Base-by-base conservation (phyloP, 2,329 filamentous ascomycete species). In the Capronia americana region DNA sequence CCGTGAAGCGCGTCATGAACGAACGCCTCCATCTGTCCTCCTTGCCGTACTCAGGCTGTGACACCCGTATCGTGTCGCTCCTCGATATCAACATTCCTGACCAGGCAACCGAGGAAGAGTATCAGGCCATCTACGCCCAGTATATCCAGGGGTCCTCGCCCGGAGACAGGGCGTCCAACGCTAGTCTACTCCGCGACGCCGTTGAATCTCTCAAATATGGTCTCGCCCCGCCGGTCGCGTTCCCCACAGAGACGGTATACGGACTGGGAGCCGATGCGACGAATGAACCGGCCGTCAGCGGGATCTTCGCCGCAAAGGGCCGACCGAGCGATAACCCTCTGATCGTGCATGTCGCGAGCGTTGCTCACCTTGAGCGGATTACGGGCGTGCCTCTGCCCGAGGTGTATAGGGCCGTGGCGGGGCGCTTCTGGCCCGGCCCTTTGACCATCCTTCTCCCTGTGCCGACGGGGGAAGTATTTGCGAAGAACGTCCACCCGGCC, bases 161-260 rank as follows among this genome's bases (percentile, higher is more conserved):
- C 11, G 46, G 10, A 54, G n/a, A 57, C 46, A 24, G 51, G 50
- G 53, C 20, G 38, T 28, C 23, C 12, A 71, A 67, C 32, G 65
- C 66, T 7, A n/a, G 51, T 14, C 61, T 69, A 2, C 65, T 73
- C 17, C 67, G 63, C 2, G 64, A 68, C 28, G 71, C 70, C 26
- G 50, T 73, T n/a, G 64, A 69, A 50, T 68, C 64, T 17, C 64
- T 73, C 54, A 69, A 62, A 59, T 61, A 66, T 30, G 71, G 71
- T 30, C 64, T 72, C 38, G 65, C 69, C 5, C 71, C 71, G 10
- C 95, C 95, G 4, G 92, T 99, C 56, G 95, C 92, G 1, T 99
- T 99, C 76, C 95, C 95, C 0, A 99, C 95, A 0, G 95, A 99
- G 80, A 99, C 95, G 0, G 95, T 99, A 0, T 99, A 99, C 77